Percentiles rank a stretch among this genome's conserved stretches.
Evolutionary conservation across 495 filamentous ascomycete genomes (phyloP).

Genomic region (Aspergillus bridgeri): DNA sequence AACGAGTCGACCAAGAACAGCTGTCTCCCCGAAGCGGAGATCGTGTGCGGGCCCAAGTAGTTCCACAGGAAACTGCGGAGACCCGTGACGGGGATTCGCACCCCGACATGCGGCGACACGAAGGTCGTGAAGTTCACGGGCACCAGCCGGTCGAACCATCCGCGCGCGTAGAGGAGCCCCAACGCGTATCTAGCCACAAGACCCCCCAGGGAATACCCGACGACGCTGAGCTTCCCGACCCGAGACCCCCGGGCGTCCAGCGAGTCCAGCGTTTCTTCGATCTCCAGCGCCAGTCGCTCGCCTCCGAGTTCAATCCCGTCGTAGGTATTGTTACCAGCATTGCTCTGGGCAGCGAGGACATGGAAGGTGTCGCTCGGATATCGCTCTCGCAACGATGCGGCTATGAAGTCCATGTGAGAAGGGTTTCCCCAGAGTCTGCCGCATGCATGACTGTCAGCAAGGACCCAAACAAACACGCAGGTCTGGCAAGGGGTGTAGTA

Average conservation of each 20-base stretch:
- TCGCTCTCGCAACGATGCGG: constrained; percentile 60
- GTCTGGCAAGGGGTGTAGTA: constrained; percentile 5
- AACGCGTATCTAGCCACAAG: constrained; percentile 85
- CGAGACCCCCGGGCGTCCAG: constrained; percentile 60
- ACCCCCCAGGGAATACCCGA: constrained; percentile 88
- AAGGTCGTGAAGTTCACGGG: constrained; percentile 95
- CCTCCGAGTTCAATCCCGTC: constrained; percentile 91
- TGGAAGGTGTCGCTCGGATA: constrained; percentile 63
- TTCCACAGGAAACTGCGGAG: constrained; percentile 71
- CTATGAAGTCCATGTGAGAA: constrained; percentile 70
- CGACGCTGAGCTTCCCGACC: constrained; percentile 77
- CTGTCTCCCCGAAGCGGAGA: constrained; percentile 81
- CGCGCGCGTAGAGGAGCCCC: constrained; percentile 75
- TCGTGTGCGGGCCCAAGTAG: constrained; percentile 66
- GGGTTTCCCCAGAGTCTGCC: constrained; percentile 89
- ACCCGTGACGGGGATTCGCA: constrained; percentile 69
- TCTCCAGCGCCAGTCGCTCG: constrained; percentile 82
- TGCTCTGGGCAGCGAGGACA: constrained; percentile 73
- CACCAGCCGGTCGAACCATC: constrained; percentile 71
- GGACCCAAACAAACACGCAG: neutral
- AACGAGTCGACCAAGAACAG: constrained; percentile 86
- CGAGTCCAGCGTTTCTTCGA: constrained; percentile 74
- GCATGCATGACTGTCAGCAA: constrained; percentile 2
- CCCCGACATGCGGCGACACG: constrained; percentile 84
- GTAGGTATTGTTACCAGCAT: constrained; percentile 82